These are phyloP conservation scores for Fusarium drepaniforme DNA, from an alignment of 2,329 filamentous ascomycete genomes.

Conservation along the genomic window DNA sequence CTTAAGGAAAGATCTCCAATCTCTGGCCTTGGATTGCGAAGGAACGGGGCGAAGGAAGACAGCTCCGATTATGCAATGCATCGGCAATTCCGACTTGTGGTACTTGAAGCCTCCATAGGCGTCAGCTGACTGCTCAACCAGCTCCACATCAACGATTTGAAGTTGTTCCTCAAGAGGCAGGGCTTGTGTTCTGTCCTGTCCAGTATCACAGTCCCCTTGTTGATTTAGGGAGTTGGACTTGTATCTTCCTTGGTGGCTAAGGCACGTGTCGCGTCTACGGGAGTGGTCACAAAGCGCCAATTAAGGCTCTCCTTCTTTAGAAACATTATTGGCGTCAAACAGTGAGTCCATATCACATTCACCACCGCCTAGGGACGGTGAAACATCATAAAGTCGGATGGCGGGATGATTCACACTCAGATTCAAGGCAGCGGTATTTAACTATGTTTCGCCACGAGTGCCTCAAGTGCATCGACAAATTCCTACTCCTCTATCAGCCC, in stretches of 20 bases:
- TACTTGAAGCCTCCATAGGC: background rate
- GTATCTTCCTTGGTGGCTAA: background rate
- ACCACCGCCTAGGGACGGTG: background rate
- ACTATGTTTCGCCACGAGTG: conserved; percentile 70
- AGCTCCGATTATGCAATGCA: background rate
- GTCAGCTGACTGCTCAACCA: background rate
- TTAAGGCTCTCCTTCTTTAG: background rate
- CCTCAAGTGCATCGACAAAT: conserved; percentile 95
- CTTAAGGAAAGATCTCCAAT: background rate
- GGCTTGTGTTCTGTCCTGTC: background rate
- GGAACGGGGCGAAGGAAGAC: background rate
- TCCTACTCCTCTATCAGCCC: conserved; percentile 94
- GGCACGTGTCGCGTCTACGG: background rate
- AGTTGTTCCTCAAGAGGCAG: background rate
- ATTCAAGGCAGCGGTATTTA: too few relatives aligned
- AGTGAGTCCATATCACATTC: background rate
- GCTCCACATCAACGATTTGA: background rate
- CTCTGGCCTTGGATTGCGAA: background rate
- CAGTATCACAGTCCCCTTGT: background rate
- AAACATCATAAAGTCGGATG: too few relatives aligned
- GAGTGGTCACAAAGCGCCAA: background rate
- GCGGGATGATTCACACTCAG: too few relatives aligned
- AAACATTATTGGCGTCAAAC: background rate
- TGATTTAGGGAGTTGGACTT: background rate
- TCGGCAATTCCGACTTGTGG: background rate